Evolutionary conservation across 805 yeast species (phyloP).

Genomic region (Monosporozyma aquatica): DNA sequence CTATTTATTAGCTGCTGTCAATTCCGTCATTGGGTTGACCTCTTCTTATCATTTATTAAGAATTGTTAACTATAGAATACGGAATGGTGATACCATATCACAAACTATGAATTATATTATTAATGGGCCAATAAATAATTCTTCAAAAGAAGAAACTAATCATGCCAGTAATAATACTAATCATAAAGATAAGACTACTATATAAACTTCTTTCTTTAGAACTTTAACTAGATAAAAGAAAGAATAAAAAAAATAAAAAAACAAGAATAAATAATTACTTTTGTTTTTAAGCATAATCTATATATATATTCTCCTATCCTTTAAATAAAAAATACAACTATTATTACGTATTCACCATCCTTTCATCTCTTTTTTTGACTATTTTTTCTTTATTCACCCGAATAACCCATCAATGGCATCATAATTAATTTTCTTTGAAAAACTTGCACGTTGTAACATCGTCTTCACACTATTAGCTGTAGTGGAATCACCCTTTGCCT

Average conservation of each 20-base stretch:
- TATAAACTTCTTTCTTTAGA: not conserved
- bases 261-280: not conserved
- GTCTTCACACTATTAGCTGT: constrained; percentile 76
- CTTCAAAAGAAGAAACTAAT: no score
- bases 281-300: no score
- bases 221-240: no score
- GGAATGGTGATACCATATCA: constrained; percentile 51
- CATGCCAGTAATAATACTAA: not conserved
- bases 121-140: constrained; percentile 33
- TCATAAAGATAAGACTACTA: not conserved
- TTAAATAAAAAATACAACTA: no score
- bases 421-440: constrained; percentile 86
- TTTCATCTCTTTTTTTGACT: no score
- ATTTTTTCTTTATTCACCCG: no score
- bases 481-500: constrained; percentile 33
- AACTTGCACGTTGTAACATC: constrained; percentile 65
- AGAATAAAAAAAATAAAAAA: no score
- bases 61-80: constrained; percentile 56
- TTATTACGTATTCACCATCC: no score
- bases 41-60: constrained; percentile 80
- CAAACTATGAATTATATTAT: constrained; percentile 52
- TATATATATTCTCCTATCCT: not conserved
- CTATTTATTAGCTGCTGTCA: constrained; percentile 80
- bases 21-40: constrained; percentile 84
- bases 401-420: constrained; percentile 57